Percentiles rank a stretch among this genome's conserved stretches.
phyloP scores from a whole-genome alignment of 2,329 filamentous ascomycete species.

The Sporothrix humicola region DNA sequence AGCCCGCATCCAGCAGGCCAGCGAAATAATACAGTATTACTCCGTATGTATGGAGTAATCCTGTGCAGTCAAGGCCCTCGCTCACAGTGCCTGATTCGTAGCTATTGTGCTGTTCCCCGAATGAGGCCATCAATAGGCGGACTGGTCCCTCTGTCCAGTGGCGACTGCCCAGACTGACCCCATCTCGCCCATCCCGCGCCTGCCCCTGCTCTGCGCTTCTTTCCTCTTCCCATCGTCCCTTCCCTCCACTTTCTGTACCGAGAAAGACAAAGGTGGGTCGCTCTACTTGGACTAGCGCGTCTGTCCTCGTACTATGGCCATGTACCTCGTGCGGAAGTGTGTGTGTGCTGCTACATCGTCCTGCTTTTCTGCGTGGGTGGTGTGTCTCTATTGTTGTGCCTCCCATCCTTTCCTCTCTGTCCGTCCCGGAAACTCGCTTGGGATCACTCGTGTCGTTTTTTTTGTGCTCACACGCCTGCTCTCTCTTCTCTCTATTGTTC shows the following conservation, averaged over 20 bases:
- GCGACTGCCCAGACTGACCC: background rate
- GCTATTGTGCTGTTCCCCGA: constrained; percentile 6
- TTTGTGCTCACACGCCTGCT: background rate
- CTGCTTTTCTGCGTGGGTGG: background rate
- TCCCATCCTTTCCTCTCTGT: constrained; percentile 20
- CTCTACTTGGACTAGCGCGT: constrained; percentile 33
- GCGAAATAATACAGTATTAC: background rate
- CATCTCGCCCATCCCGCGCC: background rate
- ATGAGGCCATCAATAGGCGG: background rate
- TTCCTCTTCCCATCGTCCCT: constrained; percentile 17
- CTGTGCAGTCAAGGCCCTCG: too few species aligned
- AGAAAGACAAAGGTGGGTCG: constrained; percentile 33
- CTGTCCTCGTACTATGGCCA: constrained; percentile 6
- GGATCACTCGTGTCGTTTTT: constrained; percentile 22
- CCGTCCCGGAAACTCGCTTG: constrained; percentile 22
- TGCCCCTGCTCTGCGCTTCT: constrained; percentile 19
- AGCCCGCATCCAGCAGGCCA: background rate
- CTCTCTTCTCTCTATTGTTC: too few species aligned
- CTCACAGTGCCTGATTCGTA: too few species aligned
- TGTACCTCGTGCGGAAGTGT: constrained; percentile 15
- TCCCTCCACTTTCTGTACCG: constrained; percentile 32
- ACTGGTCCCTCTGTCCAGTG: background rate
- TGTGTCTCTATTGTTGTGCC: constrained; percentile 27
- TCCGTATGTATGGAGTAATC: background rate
- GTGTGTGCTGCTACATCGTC: constrained; percentile 12